Percentiles rank a stretch among this genome's conserved stretches.
phyloP scores from a whole-genome alignment of 1,284 basidiomycete species.

The Mixia osmundae region DNA sequence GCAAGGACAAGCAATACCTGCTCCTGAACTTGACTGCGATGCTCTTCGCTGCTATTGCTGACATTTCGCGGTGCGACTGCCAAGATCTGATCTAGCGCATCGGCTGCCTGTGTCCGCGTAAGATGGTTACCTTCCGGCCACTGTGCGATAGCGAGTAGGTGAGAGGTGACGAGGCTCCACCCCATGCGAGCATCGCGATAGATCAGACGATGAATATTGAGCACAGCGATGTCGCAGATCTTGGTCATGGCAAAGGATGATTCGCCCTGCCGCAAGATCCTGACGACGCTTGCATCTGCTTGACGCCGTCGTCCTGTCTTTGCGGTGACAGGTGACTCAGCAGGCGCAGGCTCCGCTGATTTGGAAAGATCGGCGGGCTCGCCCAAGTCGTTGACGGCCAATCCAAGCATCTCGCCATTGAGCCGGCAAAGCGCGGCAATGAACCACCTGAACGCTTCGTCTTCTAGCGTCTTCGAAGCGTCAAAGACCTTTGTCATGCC shows the following conservation, averaged over 20 bases:
- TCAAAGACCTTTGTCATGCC: constrained; percentile 63
- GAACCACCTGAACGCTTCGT: constrained; percentile 57
- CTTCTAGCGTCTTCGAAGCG: constrained; percentile 47
- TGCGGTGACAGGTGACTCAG: too few relatives aligned
- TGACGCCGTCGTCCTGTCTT: too few relatives aligned
- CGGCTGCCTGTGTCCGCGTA: constrained; percentile 67
- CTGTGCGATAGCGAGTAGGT: constrained; percentile 50
- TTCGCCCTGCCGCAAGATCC: constrained; percentile 20
- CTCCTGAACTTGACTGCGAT: constrained; percentile 44
- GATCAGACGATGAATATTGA: constrained; percentile 68
- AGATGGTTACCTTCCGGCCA: constrained; percentile 42
- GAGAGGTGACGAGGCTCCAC: constrained; percentile 55
- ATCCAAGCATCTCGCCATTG: constrained; percentile 67
- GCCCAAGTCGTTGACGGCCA: constrained; percentile 30
- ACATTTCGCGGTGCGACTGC: constrained; percentile 37
- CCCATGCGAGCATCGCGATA: constrained; percentile 53
- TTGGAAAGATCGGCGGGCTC: constrained; percentile 7
- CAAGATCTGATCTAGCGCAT: constrained; percentile 58
- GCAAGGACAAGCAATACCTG: constrained; percentile 60
- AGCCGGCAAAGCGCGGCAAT: constrained; percentile 57
- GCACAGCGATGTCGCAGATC: constrained; percentile 47
- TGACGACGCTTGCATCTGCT: not conserved
- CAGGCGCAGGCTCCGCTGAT: constrained; percentile 4
- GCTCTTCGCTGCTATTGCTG: constrained; percentile 8
- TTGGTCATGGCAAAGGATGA: constrained; percentile 55